Base-by-base conservation (phyloP, 768 basidiomycete species). In the Suillus americanus region DNA sequence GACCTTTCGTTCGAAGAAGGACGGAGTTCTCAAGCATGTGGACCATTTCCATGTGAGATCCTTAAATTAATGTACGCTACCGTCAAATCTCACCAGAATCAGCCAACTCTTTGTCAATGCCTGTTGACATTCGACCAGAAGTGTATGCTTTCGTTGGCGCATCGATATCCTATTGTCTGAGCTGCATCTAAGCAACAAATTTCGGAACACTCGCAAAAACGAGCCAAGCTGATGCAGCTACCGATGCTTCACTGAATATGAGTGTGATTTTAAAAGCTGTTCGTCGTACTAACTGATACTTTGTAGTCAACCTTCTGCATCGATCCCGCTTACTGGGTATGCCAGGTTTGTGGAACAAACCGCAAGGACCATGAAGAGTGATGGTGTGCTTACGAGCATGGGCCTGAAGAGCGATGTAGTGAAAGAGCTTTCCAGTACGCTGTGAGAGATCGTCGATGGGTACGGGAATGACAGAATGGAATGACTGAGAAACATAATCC, bases 1-100 rank as follows among this genome's bases (percentile, higher is more conserved):
- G 81, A 82, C 65, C 77, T 89, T 56, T 92, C 91, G 13, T 92
- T 92, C 73, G 79, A 84, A 68, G 88, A 91, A 73, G 85, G 86
- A 37, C 66, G 80, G 48, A 83, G 82, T 61, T 69, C 68, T 56
- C 77, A 81, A 73, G 89, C 89, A 69, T 46, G 82, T 62, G 41
- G 61, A 5, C 67, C 64, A 40, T 20, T 65, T 20, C 38, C 28
- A 16, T 46, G 37, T 41, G 41, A 50, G 41, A 59, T 53, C 48
- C 16, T 45, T 30, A 8, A 50, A 2, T 28, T 38, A 3, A 54
- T 48, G 30, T 51, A 33, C 23, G 48, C 30, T 12, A 55, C 5
- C 55, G 16, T 48, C 46, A 35, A 45, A 37, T 41, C 10, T 69
- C 60, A 28, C 56, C 48, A 69, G 68, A 71, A 70, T 72, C 83